Evolutionary conservation across 2,329 filamentous ascomycete genomes (phyloP).

Genomic region (Ophiostoma piceae): DNA sequence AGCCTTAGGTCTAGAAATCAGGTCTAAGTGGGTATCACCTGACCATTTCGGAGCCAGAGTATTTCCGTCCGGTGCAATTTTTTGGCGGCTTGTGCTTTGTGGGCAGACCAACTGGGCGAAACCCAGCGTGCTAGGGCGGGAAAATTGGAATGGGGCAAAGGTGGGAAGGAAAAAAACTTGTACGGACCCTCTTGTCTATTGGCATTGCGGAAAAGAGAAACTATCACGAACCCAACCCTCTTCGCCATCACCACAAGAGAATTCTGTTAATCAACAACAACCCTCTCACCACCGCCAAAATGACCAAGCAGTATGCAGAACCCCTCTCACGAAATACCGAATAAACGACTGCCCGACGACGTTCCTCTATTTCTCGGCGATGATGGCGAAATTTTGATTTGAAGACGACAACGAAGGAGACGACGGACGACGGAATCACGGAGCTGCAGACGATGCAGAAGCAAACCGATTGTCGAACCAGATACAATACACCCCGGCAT

Average conservation of each 20-base stretch:
- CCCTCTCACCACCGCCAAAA: conserved; percentile 47
- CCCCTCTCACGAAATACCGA: neutral
- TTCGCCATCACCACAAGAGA: conserved; percentile 19
- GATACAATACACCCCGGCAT: neutral
- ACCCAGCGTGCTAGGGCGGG: conserved; percentile 20
- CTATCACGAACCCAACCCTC: conserved; percentile 22
- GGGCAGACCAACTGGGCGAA: conserved; percentile 7
- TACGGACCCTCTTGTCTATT: conserved; percentile 17
- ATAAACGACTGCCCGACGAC: conserved; percentile 4
- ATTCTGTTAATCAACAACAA: conserved; percentile 21
- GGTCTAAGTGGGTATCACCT: conserved; percentile 19
- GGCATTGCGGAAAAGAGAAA: conserved; percentile 17
- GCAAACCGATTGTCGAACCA: neutral
- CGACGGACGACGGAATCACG: neutral
- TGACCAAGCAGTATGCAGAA: conserved; percentile 64
- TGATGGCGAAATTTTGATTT: neutral
- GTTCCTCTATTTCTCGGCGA: conserved; percentile 10
- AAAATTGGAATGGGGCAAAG: conserved; percentile 19
- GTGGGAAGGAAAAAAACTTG: conserved; percentile 20
- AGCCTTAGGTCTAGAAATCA: neutral
- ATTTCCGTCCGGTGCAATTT: conserved; percentile 24
- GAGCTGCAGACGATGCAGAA: conserved; percentile 1
- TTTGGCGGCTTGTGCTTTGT: conserved; percentile 19
- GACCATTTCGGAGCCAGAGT: conserved; percentile 17
- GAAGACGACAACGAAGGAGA: neutral